phyloP scores from a whole-genome alignment of 352 stramenopile species.

The Phytophthora parvispora region DNA sequence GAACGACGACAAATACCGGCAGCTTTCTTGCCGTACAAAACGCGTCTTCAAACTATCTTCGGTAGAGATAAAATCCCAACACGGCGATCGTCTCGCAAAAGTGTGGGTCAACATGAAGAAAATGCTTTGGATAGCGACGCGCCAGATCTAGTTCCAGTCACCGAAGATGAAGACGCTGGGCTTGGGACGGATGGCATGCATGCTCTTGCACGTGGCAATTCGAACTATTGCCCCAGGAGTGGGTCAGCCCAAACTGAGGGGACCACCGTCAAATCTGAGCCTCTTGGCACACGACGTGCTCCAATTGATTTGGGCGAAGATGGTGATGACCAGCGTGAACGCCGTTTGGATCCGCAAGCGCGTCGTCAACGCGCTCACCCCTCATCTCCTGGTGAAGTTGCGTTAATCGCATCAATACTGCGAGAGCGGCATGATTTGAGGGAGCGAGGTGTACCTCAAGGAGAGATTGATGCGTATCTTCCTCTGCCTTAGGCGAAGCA shows the following conservation, averaged over 20 bases:
- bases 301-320: background rate
- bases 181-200: background rate
- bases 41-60: background rate
- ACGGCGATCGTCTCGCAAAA: background rate
- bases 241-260: too few relatives aligned
- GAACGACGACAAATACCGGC: background rate
- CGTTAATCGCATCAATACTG: background rate
- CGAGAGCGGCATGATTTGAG: conserved; percentile 1
- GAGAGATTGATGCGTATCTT: background rate
- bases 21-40: background rate
- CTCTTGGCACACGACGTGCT: background rate
- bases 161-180: background rate
- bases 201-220: background rate
- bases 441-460: background rate
- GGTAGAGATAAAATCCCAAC: background rate
- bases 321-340: background rate
- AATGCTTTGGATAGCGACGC: background rate
- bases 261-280: background rate
- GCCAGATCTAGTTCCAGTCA: background rate
- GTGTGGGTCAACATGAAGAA: background rate
- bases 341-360: background rate
- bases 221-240: background rate
- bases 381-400: background rate
- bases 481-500: background rate
- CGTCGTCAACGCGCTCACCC: background rate